These are phyloP conservation scores for Eucalyptus pauciflora DNA, from an alignment of 345 rosid genomes.

Conservation along the genomic window DNA sequence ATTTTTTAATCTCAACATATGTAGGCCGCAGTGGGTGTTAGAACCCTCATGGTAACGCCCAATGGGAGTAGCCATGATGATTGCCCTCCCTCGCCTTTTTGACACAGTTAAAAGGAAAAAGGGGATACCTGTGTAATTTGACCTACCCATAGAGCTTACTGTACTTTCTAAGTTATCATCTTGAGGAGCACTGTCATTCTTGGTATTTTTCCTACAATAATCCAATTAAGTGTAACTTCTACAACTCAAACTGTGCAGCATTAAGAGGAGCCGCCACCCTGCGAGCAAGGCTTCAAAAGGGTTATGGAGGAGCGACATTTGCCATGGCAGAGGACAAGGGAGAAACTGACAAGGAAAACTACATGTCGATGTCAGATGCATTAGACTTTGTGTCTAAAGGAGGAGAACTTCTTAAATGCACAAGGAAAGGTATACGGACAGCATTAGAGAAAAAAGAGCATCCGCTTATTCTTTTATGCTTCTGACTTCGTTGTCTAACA, in stretches of 20 bases:
- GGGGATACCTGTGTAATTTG: neutral
- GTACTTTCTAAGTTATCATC: neutral
- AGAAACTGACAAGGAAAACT: slow-evolving; percentile 31
- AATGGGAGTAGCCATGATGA: neutral
- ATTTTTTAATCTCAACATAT: neutral
- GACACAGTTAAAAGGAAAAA: neutral
- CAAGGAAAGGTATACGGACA: slow-evolving; percentile 73
- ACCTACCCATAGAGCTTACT: neutral
- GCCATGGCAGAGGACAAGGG: slow-evolving; percentile 33
- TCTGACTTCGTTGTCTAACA: neutral
- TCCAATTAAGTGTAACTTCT: neutral
- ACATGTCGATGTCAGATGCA: slow-evolving; percentile 33
- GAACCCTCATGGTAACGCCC: neutral
- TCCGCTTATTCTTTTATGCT: neutral
- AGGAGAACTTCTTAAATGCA: slow-evolving; percentile 88
- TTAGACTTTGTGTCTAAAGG: slow-evolving; percentile 62
- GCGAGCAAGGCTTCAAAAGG: slow-evolving; percentile 65
- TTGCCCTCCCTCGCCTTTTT: neutral
- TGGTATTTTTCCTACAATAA: neutral
- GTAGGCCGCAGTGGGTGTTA: neutral
- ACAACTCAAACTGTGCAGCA: slow-evolving; percentile 23
- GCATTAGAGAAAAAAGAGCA: neutral
- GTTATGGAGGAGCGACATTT: slow-evolving; percentile 23
- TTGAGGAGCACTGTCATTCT: neutral
- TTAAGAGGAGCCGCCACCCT: slow-evolving; percentile 70